Base-by-base conservation (phyloP, 2,329 filamentous ascomycete genomes). In the Colletotrichum endophyticum region DNA sequence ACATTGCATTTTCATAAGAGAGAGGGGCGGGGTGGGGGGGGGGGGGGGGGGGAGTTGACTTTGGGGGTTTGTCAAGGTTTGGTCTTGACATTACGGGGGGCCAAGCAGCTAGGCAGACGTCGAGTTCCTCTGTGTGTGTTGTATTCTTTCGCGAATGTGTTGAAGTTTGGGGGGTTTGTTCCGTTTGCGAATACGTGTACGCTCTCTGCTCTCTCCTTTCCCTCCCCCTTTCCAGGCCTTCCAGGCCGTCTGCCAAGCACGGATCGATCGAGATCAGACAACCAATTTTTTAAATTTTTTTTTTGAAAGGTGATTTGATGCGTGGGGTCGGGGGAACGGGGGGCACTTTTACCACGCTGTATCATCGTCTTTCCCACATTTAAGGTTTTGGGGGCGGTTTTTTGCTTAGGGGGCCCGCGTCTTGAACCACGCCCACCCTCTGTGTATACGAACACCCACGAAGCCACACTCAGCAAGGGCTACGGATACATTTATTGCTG, bases 171-270 rank as follows among this genome's bases (percentile, higher is more conserved):
- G 25, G 12, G 61, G 4, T 16, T 19, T 30, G 11, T 71, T n/a
- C 53, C 69, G 68, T 59, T 75, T 75, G 73, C 69, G 73, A 75
- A 67, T 72, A 72, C 73, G 69, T 61, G 32, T 59, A 28, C 57
- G 59, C 66, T 44, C 16, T n/a, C 19, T 0, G 39, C 39, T 11
- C 39, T 44, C 39, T 19, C 39, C 11, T 44, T 44, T 11, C 3
- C 16, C 9, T 19, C 19, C 39, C 16, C 8, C 39, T n/a, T 44
- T 44, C 8, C 39, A 44, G 39, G 2, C 39, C 19, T 44, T n/a
- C 39, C 39, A 44, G 39, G 39, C 39, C 19, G 22, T 7, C 53
- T 44, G 53, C 53, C 53, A 61, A 61, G 27, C 25, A 28, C 15
- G 36, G 71, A 30, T 70, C 56, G 71, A 61, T 71, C 67, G 66